phyloP scores from a whole-genome alignment of 257 asterid genomes.

The Solanum arcanum region DNA sequence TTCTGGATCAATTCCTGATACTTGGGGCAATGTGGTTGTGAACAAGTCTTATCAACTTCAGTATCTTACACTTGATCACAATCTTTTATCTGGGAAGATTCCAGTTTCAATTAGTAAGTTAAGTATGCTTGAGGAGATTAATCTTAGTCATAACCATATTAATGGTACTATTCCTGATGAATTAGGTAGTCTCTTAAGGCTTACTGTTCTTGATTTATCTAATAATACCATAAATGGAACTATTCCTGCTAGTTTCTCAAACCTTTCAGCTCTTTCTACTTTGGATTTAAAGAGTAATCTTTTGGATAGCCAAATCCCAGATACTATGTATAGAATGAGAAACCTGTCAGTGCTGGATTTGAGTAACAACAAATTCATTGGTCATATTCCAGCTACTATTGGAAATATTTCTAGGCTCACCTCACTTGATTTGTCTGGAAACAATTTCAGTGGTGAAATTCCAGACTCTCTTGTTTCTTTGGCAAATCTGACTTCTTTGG shows the following conservation, averaged over 20 bases:
- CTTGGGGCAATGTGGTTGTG: slow-evolving; percentile 27
- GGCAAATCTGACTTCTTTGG: slow-evolving; percentile 37
- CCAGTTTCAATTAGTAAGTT: slow-evolving; percentile 51
- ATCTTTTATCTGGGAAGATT: slow-evolving; percentile 44
- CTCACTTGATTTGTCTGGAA: slow-evolving; percentile 52
- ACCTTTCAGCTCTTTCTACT: slow-evolving; percentile 24
- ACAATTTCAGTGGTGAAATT: slow-evolving; percentile 63
- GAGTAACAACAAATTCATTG: slow-evolving; percentile 38
- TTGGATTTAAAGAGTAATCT: slow-evolving; percentile 30
- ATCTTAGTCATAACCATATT: slow-evolving; percentile 36
- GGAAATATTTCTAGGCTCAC: slow-evolving; percentile 40
- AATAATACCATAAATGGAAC: slow-evolving; percentile 34
- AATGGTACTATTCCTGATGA: slow-evolving; percentile 41
- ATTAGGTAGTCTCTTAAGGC: slow-evolving; percentile 19
- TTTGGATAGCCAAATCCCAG: slow-evolving; percentile 39
- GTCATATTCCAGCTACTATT: slow-evolving; percentile 41
- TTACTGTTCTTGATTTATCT: slow-evolving; percentile 43
- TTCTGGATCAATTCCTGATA: slow-evolving; percentile 53
- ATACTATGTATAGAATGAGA: slow-evolving; percentile 13
- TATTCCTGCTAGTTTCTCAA: slow-evolving; percentile 26
- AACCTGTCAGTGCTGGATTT: slow-evolving; percentile 39
- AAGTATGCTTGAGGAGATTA: slow-evolving; percentile 29
- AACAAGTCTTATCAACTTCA: slow-evolving; percentile 30
- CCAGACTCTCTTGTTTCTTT: slow-evolving; percentile 40
- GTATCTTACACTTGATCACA: slow-evolving; percentile 40